phyloP scores from a whole-genome alignment of 345 rosid genomes.

The Linum trigynum region DNA sequence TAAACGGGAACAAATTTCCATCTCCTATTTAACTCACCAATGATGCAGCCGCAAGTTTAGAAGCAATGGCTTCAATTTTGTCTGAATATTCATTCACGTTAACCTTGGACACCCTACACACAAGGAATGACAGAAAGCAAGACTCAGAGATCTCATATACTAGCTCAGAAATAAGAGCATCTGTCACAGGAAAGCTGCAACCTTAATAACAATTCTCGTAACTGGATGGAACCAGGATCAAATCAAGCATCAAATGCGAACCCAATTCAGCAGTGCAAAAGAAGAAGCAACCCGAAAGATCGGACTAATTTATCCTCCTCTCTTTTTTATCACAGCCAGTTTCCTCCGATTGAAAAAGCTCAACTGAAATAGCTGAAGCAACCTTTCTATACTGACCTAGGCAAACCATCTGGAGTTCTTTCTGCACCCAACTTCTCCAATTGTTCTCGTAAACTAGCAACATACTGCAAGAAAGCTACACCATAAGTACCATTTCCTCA shows the following conservation, averaged over 20 bases:
- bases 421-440: slow-evolving; percentile 68
- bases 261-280: not conserved
- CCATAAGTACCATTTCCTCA: not conserved
- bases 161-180: not conserved
- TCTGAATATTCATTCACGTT: slow-evolving; percentile 68
- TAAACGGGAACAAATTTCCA: not conserved
- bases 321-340: too few relatives aligned
- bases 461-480: slow-evolving; percentile 40
- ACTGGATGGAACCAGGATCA: not conserved
- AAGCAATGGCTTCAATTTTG: slow-evolving; percentile 68
- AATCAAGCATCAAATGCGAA: not conserved
- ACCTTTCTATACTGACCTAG: slow-evolving; percentile 31
- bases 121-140: not conserved
- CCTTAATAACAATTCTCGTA: not conserved
- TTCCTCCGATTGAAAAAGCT: too few relatives aligned
- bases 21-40: slow-evolving; percentile 26
- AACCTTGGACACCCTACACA: slow-evolving; percentile 55
- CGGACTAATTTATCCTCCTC: too few relatives aligned
- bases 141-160: not conserved
- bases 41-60: slow-evolving; percentile 38
- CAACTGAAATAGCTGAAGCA: too few relatives aligned
- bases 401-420: slow-evolving; percentile 63
- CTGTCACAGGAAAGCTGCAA: not conserved
- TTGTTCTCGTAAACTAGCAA: slow-evolving; percentile 68
- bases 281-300: too few relatives aligned